These are phyloP conservation scores for Blastobotrys mokoenaii DNA, from an alignment of 805 yeast species.

Conservation along the genomic window DNA sequence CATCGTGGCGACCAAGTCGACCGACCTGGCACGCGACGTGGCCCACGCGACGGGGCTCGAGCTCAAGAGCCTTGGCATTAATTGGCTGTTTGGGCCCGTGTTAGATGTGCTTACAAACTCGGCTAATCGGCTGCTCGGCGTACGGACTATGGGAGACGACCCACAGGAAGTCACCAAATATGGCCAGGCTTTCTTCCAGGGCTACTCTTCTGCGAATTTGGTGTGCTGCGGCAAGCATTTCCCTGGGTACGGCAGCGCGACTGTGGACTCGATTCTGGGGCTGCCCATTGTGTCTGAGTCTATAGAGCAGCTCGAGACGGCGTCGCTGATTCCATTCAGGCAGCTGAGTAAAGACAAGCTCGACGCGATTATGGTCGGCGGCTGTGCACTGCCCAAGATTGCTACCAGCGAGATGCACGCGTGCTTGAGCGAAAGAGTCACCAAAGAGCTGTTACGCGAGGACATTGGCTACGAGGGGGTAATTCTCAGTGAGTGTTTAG, in stretches of 20 bases:
- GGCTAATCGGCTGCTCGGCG: conserved; percentile 50
- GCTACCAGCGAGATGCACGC: conserved; percentile 57
- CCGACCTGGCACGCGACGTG: conserved; percentile 41
- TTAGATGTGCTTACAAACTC: conserved; percentile 51
- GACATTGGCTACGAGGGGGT: conserved; percentile 49
- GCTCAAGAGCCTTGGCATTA: conserved; percentile 46
- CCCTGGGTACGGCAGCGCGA: conserved; percentile 58
- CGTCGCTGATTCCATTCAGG: conserved; percentile 44
- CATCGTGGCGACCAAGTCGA: conserved; percentile 45
- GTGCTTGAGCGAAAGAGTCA: conserved; percentile 46
- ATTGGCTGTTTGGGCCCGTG: conserved; percentile 52
- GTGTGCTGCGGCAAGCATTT: conserved; percentile 54
- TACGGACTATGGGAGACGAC: conserved; percentile 54
- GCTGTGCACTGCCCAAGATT: conserved; percentile 55
- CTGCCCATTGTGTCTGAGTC: conserved; percentile 52
- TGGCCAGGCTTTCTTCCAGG: conserved; percentile 45
- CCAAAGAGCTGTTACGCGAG: conserved; percentile 42
- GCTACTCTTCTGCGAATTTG: conserved; percentile 46
- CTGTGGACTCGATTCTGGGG: conserved; percentile 48
- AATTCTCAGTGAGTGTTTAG: conserved; percentile 52
- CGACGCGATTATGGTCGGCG: conserved; percentile 53
- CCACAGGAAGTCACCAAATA: conserved; percentile 48
- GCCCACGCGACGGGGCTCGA: conserved; percentile 48
- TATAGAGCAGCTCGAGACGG: conserved; percentile 41
- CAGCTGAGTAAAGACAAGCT: conserved; percentile 37